These are phyloP conservation scores for Phytopythium boreale DNA, from an alignment of 352 stramenopile species.

Conservation along the genomic window DNA sequence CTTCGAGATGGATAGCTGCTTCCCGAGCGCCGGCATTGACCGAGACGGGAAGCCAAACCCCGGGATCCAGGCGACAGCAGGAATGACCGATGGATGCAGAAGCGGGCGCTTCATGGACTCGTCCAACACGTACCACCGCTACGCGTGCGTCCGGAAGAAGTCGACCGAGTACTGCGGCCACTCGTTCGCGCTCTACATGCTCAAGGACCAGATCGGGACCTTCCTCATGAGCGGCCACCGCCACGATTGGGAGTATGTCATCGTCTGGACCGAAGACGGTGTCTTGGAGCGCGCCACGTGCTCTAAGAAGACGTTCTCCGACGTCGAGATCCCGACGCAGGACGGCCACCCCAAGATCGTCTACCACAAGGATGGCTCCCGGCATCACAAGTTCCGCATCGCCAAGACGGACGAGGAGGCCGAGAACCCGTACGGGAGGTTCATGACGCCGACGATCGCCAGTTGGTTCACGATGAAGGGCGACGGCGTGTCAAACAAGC, in stretches of 20 bases:
- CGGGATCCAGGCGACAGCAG: conserved; percentile 23
- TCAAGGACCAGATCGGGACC: conserved; percentile 7
- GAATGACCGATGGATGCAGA: conserved; percentile 10
- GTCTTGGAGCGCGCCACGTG: background rate
- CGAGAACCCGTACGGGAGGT: background rate
- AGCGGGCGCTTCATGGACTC: conserved; percentile 10
- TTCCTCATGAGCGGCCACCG: conserved; percentile 19
- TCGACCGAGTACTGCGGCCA: conserved; percentile 7
- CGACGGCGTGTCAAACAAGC: conserved; percentile 12
- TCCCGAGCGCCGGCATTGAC: conserved; percentile 32
- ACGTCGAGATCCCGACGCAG: conserved; percentile 1
- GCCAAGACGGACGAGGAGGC: background rate
- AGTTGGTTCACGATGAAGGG: conserved; percentile 22
- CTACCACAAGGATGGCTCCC: conserved; percentile 6
- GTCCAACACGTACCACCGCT: conserved; percentile 16
- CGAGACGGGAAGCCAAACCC: conserved; percentile 16
- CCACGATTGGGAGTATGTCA: conserved; percentile 39
- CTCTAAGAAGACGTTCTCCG: background rate
- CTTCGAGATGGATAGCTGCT: conserved; percentile 18
- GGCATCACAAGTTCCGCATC: background rate
- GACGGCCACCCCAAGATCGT: conserved; percentile 10
- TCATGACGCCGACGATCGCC: background rate
- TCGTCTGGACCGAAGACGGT: conserved; percentile 32
- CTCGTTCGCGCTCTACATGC: conserved; percentile 13
- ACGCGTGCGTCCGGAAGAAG: conserved; percentile 3